phyloP scores from a whole-genome alignment of 1,284 basidiomycete genomes.

The Tilletia setariae region DNA sequence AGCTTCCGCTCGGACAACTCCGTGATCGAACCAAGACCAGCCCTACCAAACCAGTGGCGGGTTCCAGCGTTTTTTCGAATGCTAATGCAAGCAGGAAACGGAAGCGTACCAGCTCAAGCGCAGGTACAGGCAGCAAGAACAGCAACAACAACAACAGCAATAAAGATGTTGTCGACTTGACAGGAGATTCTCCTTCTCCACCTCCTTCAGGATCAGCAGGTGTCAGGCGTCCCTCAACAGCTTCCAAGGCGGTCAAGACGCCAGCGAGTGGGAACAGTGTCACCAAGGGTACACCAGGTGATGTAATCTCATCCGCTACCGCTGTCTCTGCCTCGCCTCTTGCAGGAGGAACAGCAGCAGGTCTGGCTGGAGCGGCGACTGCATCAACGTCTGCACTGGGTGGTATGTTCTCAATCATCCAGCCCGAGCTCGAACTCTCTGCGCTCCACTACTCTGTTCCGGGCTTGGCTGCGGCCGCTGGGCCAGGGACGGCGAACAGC shows the following conservation, averaged over 20 bases:
- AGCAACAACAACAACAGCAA: neutral
- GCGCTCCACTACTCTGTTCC: neutral
- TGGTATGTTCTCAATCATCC: slow-evolving; percentile 3
- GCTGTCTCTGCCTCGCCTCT: neutral
- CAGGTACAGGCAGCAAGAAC: neutral
- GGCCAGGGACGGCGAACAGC: neutral
- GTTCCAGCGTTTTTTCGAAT: neutral
- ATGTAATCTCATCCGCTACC: neutral
- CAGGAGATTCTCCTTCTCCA: neutral
- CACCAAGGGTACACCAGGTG: no score
- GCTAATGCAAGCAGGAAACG: neutral
- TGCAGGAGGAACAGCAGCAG: neutral
- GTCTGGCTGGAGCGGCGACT: neutral
- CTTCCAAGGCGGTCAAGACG: neutral
- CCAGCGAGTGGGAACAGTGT: neutral
- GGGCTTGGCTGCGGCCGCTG: neutral
- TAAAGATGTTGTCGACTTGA: neutral
- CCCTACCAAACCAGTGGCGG: neutral
- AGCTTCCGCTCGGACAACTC: slow-evolving; percentile 10
- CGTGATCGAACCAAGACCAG: slow-evolving; percentile 3
- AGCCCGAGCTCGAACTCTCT: slow-evolving; percentile 7
- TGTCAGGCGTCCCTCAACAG: neutral
- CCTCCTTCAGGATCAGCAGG: neutral
- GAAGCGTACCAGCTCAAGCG: neutral
- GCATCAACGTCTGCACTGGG: neutral